A percentile compares a stretch with the other conserved stretches of the same genome.
Evolutionary conservation across 2,329 filamentous ascomycete genomes (phyloP).

Genomic region (Arthrobotrys sinensis): DNA sequence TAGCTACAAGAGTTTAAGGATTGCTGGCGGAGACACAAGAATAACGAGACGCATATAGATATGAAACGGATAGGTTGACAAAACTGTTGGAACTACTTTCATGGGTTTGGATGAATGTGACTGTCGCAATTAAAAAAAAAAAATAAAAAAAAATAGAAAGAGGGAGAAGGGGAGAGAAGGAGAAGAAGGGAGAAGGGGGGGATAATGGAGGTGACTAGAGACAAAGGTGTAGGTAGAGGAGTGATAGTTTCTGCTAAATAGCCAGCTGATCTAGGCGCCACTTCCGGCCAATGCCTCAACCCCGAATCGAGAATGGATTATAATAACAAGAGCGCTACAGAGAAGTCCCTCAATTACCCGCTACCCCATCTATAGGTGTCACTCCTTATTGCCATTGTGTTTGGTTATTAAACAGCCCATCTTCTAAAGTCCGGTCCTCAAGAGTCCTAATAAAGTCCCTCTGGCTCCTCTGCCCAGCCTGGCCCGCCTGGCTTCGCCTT

Average conservation of each 20-base stretch:
- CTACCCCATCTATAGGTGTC: not conserved
- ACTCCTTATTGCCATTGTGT: slow-evolving; percentile 79
- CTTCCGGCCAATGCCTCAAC: not conserved
- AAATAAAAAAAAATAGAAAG: no score
- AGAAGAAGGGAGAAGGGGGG: not conserved
- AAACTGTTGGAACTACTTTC: not conserved
- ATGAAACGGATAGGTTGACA: not conserved
- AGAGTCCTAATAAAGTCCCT: slow-evolving; percentile 94
- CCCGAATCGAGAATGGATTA: not conserved
- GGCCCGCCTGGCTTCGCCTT: slow-evolving; percentile 54
- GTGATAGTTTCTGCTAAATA: no score
- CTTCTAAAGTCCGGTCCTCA: slow-evolving; percentile 93
- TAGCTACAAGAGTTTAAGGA: slow-evolving; percentile 53
- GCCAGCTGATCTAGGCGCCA: not conserved
- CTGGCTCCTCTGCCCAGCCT: slow-evolving; percentile 70
- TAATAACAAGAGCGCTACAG: not conserved
- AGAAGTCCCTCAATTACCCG: not conserved
- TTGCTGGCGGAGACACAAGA: slow-evolving; percentile 41
- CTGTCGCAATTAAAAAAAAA: not conserved
- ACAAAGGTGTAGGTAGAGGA: no score
- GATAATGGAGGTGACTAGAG: no score
- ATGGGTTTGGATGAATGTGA: not conserved
- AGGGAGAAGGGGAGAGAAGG: no score
- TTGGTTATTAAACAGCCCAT: slow-evolving; percentile 83
- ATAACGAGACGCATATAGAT: not conserved